Evolutionary conservation across 2,329 filamentous ascomycete species (phyloP).

Genomic region (Colletotrichum destructivum): DNA sequence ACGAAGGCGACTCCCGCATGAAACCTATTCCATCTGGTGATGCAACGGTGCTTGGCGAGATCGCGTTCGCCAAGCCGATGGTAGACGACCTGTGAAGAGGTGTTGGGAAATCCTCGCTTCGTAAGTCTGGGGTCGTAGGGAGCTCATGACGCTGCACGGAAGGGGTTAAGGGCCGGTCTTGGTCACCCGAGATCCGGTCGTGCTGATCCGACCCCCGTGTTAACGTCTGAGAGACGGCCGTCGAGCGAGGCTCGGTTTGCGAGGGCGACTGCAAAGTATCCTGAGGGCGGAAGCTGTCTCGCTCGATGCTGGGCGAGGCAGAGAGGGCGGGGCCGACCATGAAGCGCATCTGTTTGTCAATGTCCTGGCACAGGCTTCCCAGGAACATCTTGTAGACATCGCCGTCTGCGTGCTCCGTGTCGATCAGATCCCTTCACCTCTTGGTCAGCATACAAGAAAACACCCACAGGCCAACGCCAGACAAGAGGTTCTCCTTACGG

Average conservation of each 20-base stretch:
- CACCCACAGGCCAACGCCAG: no score
- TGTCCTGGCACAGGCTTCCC: conserved; percentile 43
- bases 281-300: neutral
- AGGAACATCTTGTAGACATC: conserved; percentile 52
- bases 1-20: no score
- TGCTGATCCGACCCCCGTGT: neutral
- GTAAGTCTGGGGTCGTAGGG: neutral
- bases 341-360: neutral
- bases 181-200: neutral
- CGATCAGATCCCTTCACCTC: conserved; percentile 47
- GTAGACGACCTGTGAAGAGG: neutral
- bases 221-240: no score
- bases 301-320: neutral
- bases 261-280: neutral
- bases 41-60: neutral
- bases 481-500: conserved; percentile 9
- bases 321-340: neutral
- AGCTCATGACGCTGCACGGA: neutral
- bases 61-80: neutral
- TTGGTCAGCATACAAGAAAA: neutral
- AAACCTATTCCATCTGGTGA: neutral
- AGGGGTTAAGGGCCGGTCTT: neutral
- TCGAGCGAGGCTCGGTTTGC: neutral
- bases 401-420: conserved; percentile 46
- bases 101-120: neutral